Percentiles rank a stretch among this genome's conserved stretches.
These are phyloP conservation scores for Plasmodium chabaudi DNA, from an alignment of 169 alveolate species.

Conservation along the genomic window DNA sequence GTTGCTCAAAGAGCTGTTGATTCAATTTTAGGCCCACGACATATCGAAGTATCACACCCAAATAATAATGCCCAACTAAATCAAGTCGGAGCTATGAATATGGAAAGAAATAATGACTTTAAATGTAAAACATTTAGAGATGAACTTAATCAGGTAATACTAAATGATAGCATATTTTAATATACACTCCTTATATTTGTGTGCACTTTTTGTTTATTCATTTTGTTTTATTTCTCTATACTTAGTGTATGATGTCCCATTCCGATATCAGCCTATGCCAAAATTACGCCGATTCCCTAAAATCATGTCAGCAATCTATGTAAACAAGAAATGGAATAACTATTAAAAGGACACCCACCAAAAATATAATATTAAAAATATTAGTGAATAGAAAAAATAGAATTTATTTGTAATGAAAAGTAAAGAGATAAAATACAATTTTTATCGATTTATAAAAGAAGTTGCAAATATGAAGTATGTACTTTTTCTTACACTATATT, in stretches of 20 bases:
- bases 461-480: too few species aligned
- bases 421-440: neutral
- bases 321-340: neutral
- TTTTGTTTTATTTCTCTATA: neutral
- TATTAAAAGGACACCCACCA: neutral
- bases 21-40: slow-evolving; percentile 73
- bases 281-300: slow-evolving; percentile 73
- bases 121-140: slow-evolving; percentile 52
- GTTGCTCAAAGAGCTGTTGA: slow-evolving; percentile 78
- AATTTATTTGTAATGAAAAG: neutral
- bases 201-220: neutral
- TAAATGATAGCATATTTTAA: neutral
- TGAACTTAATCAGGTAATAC: slow-evolving; percentile 65
- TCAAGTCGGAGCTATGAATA: slow-evolving; percentile 54
- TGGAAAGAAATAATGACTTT: slow-evolving; percentile 27
- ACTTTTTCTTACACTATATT: too few species aligned
- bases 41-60: slow-evolving; percentile 66
- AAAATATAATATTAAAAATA: neutral
- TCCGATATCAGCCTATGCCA: slow-evolving; percentile 73
- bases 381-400: neutral
- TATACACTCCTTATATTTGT: neutral
- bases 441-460: too few species aligned
- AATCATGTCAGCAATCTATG: slow-evolving; percentile 74
- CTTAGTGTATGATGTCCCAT: slow-evolving; percentile 68
- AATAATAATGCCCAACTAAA: slow-evolving; percentile 51